Evolutionary conservation across 129 eudicot genomes (phyloP).

Genomic region (Dittrichia graveolens): DNA sequence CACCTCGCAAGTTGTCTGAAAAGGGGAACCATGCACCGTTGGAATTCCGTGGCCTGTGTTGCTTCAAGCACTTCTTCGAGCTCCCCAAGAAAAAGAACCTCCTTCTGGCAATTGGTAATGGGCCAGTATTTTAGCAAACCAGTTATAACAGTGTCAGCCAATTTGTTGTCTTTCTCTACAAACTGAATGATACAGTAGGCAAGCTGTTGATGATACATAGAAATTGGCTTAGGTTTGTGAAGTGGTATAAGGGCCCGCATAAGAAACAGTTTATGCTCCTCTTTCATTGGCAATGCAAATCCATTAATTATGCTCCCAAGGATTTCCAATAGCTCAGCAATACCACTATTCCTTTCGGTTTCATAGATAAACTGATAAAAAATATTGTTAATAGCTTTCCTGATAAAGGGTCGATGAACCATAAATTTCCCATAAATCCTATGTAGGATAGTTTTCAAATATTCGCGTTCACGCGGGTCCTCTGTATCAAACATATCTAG

Average conservation of each 20-base stretch:
- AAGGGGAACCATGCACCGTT: constrained; percentile 77
- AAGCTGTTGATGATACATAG: constrained; percentile 79
- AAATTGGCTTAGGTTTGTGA: constrained; percentile 76
- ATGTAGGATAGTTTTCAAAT: constrained; percentile 78
- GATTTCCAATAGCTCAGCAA: constrained; percentile 81
- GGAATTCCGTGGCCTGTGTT: constrained; percentile 75
- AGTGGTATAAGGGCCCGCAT: constrained; percentile 81
- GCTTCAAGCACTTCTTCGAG: constrained; percentile 86
- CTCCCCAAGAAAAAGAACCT: constrained; percentile 85
- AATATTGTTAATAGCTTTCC: constrained; percentile 80
- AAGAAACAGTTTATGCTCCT: constrained; percentile 89
- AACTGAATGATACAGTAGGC: constrained; percentile 80
- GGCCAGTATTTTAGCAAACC: constrained; percentile 92
- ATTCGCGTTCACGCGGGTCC: constrained; percentile 84
- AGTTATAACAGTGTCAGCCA: constrained; percentile 72
- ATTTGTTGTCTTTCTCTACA: constrained; percentile 77
- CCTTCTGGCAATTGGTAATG: constrained; percentile 75
- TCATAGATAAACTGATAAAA: constrained; percentile 82
- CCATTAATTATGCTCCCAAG: constrained; percentile 93
- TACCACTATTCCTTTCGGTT: constrained; percentile 74
- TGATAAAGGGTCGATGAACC: constrained; percentile 91
- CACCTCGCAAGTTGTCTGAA: constrained; percentile 77
- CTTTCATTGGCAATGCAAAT: constrained; percentile 90
- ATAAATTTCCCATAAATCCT: constrained; percentile 88
- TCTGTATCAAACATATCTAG: constrained; percentile 85